Base-by-base conservation (phyloP, 768 basidiomycete species). In the Phylloporus scabripes region DNA sequence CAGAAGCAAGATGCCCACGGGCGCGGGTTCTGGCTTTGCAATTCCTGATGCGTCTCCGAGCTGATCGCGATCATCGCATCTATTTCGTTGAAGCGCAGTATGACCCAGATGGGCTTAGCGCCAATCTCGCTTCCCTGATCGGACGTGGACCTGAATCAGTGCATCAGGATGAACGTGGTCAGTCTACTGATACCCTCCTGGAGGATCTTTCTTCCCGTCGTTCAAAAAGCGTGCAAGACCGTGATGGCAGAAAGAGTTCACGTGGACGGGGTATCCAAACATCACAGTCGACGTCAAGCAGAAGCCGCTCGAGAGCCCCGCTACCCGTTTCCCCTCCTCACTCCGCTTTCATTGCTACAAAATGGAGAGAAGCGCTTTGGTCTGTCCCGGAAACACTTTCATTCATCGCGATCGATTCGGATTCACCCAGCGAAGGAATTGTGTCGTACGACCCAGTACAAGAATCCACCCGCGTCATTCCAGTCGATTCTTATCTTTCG, bases 21-120 rank as follows among this genome's bases (percentile, higher is more conserved):
- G 84, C 86, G 0, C 74, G 90, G 20, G 63, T 98, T 15, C 72
- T 81, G 11, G 75, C 85, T 4, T 71, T 98, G 17, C 90, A 92
- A 61, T 96, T 95, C 73, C 64, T 96, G 54, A 82, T 93, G 73
- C 82, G 91, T 12, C 72, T 98, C 17, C 77, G 95, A 48, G 92
- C 88, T 0, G 94, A 96, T 62, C 81, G 89, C 1, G 87, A 93
- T 56, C 95, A 99, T 60, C 76, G 85, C 10, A 60, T 98, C 34
- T 96, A 84, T 64, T 84, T 85, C 48, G 74, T 79, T 17, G 69
- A 75, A 38, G 67, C 66, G 14, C 71, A 69, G 17, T 74, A 75
- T 53, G 85, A 87, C 54, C 68, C 73, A 2, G 75, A 85, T 45
- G 79, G 80, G 7, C 74, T 83, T 37, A 74, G 81, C 24, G 57